These are phyloP conservation scores for Tulasnella calospora DNA, from an alignment of 768 basidiomycete species.

Conservation along the genomic window DNA sequence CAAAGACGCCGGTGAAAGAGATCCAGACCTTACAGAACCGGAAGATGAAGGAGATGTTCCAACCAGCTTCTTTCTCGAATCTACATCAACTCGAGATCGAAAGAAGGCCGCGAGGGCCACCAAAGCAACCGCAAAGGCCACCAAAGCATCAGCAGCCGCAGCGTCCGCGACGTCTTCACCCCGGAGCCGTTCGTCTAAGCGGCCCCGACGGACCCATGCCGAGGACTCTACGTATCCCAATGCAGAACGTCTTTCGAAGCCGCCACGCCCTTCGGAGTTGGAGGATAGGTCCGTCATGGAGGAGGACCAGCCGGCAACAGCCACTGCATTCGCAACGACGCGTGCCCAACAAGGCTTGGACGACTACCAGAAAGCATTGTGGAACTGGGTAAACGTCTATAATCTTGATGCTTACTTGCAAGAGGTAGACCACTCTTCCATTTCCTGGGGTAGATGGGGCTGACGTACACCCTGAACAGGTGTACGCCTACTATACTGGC, in stretches of 20 bases:
- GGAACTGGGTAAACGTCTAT: constrained; percentile 99
- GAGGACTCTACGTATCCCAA: constrained; percentile 32
- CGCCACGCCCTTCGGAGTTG: constrained; percentile 63
- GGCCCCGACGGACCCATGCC: constrained; percentile 1
- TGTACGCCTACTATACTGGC: constrained; percentile 90
- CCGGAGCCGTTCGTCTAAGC: background rate
- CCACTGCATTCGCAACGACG: constrained; percentile 19
- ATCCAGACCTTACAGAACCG: constrained; percentile 14
- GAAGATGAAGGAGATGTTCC: constrained; percentile 78
- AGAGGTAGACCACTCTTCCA: constrained; percentile 51
- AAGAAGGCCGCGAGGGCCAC: constrained; percentile 15
- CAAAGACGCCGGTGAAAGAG: constrained; percentile 16
- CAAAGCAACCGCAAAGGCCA: background rate
- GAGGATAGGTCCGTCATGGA: constrained; percentile 34
- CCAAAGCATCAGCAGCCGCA: background rate
- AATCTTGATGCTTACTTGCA: constrained; percentile 94
- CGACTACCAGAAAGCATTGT: constrained; percentile 84
- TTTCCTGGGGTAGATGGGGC: background rate
- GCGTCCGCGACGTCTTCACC: background rate
- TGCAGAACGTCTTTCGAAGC: constrained; percentile 45
- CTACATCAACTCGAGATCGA: constrained; percentile 12
- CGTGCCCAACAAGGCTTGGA: constrained; percentile 52
- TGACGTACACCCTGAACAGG: constrained; percentile 31
- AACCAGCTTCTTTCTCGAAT: constrained; percentile 78
- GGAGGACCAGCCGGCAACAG: constrained; percentile 1